Conservation (phyloP, 225 moss, liverwort and hornwort species). For the Neckera pumila region DNA sequence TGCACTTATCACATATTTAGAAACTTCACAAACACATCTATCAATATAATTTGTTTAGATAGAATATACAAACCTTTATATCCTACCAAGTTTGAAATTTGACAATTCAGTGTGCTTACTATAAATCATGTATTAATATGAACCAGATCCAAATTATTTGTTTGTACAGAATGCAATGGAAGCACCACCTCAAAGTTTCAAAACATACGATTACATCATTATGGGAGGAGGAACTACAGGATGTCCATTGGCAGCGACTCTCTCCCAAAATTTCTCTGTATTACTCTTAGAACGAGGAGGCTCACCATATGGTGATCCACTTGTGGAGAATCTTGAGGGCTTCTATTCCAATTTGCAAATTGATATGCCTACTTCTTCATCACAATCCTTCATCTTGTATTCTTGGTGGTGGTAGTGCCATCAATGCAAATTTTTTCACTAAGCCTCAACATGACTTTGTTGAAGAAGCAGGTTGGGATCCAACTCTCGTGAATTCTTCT, state of each 20-base stretch:
- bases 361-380: background rate
- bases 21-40: too few species aligned
- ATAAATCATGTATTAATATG: background rate
- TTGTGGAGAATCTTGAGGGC: background rate
- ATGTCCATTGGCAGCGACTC: constrained; percentile 46
- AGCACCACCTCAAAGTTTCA: background rate
- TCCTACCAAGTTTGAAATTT: background rate
- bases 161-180: constrained; percentile 35
- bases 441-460: constrained; percentile 8
- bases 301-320: background rate
- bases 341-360: background rate
- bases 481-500: background rate
- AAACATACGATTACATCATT: constrained; percentile 20
- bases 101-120: background rate
- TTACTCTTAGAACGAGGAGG: constrained; percentile 57
- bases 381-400: constrained; percentile 6
- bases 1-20: too few species aligned
- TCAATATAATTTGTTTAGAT: background rate
- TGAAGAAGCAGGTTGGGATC: background rate
- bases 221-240: constrained; percentile 10
- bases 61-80: background rate
- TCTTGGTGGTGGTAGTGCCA: constrained; percentile 48
- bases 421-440: constrained; percentile 46
- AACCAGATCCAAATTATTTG: background rate
- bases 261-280: constrained; percentile 32